Evolutionary conservation across 208 protist genomes (phyloP), one percentile per base, ranked within the genome.

Genomic region (Acanthamoeba healyi): DNA sequence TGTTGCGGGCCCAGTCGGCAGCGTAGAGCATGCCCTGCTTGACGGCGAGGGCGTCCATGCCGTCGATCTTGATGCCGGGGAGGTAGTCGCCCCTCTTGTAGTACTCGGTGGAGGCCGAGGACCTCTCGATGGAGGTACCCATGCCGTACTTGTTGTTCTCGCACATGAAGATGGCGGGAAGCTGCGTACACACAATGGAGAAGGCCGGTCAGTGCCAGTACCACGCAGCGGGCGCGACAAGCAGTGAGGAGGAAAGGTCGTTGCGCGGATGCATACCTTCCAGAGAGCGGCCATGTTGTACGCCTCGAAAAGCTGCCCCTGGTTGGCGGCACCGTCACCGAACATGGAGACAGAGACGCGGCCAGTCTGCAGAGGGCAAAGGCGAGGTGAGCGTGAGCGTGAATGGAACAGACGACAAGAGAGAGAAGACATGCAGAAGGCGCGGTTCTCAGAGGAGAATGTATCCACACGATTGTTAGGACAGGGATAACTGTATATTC

Each of bases 111-210:
- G 98, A 97, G 93, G 97, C 98, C 49, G 98, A 96, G 22, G 98
- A 97, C 92, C 99, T 98, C 42, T 98, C 91, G 70, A 98, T 96
- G 87, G 97, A 98, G 24, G 99, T 99, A 88, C 99, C 99, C 99
- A 99, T 99, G 95, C 98, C 99, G 96, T 99, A 99, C 84, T 99
- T 96, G 96, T 99, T 99, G 97, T 99, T 99, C 96, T 99, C 99
- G 96, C 98, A 98, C 2, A 99, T 96, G 95, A 99, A 99, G 87
- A 99, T 98, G 54, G 97, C 93, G 74, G 99, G 99, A 74, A 99
- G 97, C 95, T 86, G 26, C 5, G 26, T 24, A 54, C 49, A 54
- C 49, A 12, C 44, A 4, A 17, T 10, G 6, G 49, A 22, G 10
- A 54, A n/a, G n/a, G n/a, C n/a, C n/a, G 49, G 10, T 54, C 49